phyloP scores from a whole-genome alignment of 257 asterid species.

The Echites panduratus region DNA sequence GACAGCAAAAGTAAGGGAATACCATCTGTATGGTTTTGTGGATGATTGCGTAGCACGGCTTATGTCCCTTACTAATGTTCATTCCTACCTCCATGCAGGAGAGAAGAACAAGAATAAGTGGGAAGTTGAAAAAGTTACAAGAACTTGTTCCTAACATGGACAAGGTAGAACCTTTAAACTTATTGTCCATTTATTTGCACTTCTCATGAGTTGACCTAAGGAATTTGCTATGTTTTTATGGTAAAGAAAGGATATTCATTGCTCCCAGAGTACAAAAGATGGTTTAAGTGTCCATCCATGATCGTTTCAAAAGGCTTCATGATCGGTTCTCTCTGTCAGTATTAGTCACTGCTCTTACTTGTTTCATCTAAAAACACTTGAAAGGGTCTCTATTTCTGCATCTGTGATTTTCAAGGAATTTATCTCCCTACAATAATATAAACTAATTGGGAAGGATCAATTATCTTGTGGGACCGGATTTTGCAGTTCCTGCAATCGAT shows the following conservation, averaged over 20 bases:
- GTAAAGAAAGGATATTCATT: neutral
- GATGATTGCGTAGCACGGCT: neutral
- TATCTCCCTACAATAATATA: too few relatives aligned
- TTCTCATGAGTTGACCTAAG: neutral
- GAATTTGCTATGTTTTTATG: too few relatives aligned
- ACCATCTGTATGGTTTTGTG: neutral
- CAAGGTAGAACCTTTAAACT: conserved; percentile 39
- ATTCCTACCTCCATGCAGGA: conserved; percentile 34
- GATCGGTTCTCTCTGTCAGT: too few relatives aligned
- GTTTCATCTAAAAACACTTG: too few relatives aligned
- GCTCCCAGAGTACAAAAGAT: neutral
- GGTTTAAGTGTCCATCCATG: too few relatives aligned
- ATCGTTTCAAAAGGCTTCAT: too few relatives aligned
- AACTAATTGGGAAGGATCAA: neutral
- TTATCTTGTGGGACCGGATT: neutral
- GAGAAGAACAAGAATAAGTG: conserved; percentile 90
- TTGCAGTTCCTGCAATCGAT: neutral
- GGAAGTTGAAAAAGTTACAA: conserved; percentile 74
- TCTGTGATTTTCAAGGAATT: too few relatives aligned
- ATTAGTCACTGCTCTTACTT: too few relatives aligned
- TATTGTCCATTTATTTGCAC: neutral
- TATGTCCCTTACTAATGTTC: neutral
- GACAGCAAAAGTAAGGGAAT: too few relatives aligned
- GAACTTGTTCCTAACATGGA: conserved; percentile 99
- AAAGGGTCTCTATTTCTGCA: too few relatives aligned